Base-by-base conservation (phyloP, 148 eudicot genomes). In the Agrostemma githago region DNA sequence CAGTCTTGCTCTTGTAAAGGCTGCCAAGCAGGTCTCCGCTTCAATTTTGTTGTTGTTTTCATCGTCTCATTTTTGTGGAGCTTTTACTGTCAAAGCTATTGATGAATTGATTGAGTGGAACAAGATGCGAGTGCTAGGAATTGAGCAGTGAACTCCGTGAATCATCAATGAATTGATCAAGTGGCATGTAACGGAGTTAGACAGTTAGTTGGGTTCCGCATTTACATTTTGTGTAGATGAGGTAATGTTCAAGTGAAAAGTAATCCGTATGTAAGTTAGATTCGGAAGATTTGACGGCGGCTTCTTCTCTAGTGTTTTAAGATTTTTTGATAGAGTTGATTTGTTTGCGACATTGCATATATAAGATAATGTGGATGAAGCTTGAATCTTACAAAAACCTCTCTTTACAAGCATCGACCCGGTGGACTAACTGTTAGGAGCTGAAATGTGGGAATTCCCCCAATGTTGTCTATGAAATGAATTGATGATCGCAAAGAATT, bases 11-110 rank as follows among this genome's bases (percentile, higher is more conserved):
- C 88, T 96, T 20, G 96, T 96, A 11, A 90, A 92, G 78, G 91
- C 99, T 68, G 99, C 99, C 34, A 90, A 92, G 79, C 96, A 92
- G 99, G 97, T 93, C n/a, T 34, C 42, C 17, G 71, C 19, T 46
- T 26, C 2, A 26, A 26, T 26, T 4, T 56, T 0, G 11, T 37
- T 2, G 7, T 63, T 48, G 14, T n/a, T 58, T 60, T 40, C 5
- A 63, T 8, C 38, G 64, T 21, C 21, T 26, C 21, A 10, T 19
- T 42, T 20, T 17, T 38, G 12, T 72, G 19, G 2, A 42, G 38
- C 14, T 62, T 39, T 7, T 62, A 26, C 9, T 67, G 14, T 67
- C 37, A 43, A 19, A 42, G 38, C 44, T 42, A 42, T 67, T 40
- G 70, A 16, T 66, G 4, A 41, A 66, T 15, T 51, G 8, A 46